phyloP scores from a whole-genome alignment of 441 rosid species.

The Dalechampia spathulata region DNA sequence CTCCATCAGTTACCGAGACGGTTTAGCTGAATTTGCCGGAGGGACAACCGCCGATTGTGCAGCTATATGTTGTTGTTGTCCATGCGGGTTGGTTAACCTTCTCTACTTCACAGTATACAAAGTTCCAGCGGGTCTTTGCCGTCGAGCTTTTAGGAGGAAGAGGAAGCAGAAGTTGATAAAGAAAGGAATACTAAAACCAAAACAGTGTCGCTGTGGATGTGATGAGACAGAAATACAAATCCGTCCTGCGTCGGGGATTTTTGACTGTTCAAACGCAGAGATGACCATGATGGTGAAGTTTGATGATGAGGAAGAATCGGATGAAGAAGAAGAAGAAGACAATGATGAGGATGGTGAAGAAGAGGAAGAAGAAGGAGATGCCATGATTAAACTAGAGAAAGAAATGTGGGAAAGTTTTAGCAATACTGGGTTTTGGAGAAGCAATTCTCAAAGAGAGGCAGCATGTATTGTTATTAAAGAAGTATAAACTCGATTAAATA shows the following conservation, averaged over 20 bases:
- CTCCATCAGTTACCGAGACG: slow-evolving; percentile 10
- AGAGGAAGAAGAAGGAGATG: slow-evolving; percentile 34
- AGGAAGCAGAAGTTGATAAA: slow-evolving; percentile 22
- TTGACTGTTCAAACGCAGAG: too few species aligned
- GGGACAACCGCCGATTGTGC: slow-evolving; percentile 50
- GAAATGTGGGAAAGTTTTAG: slow-evolving; percentile 73
- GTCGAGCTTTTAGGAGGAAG: slow-evolving; percentile 27
- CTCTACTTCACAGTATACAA: slow-evolving; percentile 28
- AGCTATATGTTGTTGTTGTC: slow-evolving; percentile 50
- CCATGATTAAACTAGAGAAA: slow-evolving; percentile 48
- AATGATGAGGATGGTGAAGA: slow-evolving; percentile 23
- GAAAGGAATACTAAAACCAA: slow-evolving; percentile 18
- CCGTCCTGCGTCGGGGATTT: slow-evolving; percentile 13
- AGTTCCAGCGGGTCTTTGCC: slow-evolving; percentile 37
- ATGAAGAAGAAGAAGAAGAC: too few species aligned
- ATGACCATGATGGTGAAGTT: too few species aligned
- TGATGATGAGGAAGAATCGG: slow-evolving; percentile 18
- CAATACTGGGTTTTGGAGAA: slow-evolving; percentile 67
- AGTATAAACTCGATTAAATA: too few species aligned
- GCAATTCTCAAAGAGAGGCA: slow-evolving; percentile 58
- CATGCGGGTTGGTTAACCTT: slow-evolving; percentile 33
- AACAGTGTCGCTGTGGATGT: slow-evolving; percentile 17
- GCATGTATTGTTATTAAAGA: too few species aligned
- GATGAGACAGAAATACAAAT: slow-evolving; percentile 23
- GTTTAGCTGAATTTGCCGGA: slow-evolving; percentile 36